Evolutionary conservation across 768 basidiomycete species (phyloP).

Genomic region (Mycena leptocephala): DNA sequence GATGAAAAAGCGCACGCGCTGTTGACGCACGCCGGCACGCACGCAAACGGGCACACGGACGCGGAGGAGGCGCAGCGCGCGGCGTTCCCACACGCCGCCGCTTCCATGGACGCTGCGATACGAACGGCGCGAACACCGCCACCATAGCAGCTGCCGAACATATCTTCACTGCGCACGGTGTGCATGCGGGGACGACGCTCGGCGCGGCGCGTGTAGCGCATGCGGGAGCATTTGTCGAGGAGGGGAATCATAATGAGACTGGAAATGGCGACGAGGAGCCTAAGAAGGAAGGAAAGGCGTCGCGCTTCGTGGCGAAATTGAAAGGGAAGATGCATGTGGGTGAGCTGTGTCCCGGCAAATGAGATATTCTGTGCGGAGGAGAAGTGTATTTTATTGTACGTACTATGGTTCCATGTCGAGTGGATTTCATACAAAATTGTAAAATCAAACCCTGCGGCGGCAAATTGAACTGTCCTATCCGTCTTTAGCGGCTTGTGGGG

Average conservation of each 20-base stretch:
- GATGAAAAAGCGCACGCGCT: background rate
- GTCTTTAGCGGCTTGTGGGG: too few relatives aligned
- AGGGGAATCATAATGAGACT: background rate
- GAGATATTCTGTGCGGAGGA: too few relatives aligned
- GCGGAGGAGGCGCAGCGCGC: conserved; percentile 6
- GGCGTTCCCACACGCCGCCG: background rate
- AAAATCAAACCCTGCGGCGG: too few relatives aligned
- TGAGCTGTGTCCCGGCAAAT: background rate
- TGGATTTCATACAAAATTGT: too few relatives aligned
- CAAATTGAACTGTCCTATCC: too few relatives aligned
- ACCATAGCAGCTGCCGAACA: background rate
- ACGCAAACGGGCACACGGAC: background rate
- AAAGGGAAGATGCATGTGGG: conserved; percentile 8
- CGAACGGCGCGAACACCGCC: background rate
- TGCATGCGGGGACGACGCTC: background rate
- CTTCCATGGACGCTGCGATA: background rate
- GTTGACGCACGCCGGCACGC: background rate
- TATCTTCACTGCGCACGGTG: background rate
- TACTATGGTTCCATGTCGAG: too few relatives aligned
- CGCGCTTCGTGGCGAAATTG: background rate
- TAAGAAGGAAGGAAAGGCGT: background rate
- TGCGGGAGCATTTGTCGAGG: background rate
- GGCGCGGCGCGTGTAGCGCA: background rate
- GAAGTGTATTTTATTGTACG: too few relatives aligned
- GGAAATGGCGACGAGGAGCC: background rate